Evolutionary conservation across 176 grass and related monocot species (phyloP), one percentile per base, ranked within the genome.

Genomic region (Calamus simplicifolius): DNA sequence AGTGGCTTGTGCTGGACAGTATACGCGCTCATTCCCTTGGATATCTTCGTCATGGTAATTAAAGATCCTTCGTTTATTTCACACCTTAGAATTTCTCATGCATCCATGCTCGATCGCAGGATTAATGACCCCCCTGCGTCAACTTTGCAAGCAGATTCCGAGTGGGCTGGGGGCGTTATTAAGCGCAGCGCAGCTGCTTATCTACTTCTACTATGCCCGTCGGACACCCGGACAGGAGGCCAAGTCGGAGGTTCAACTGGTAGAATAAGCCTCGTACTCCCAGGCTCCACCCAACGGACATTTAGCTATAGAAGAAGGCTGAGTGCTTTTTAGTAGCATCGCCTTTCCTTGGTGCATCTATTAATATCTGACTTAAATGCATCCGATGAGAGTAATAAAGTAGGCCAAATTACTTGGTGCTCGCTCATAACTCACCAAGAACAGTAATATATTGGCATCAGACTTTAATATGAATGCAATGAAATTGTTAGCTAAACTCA

Each of bases 11-110:
- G 81, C 73, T 95, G 85, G 89, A 85, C 85, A 18, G 18, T 69
- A 52, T 95, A 95, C 43, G 75, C 89, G 1, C 68, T 95, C 75
- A 83, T 95, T 61, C 78, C 65, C 1, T 89, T 89, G 17, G 89
- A 95, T 54, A 38, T 95, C 78, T 85, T 71, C 30, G 28, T 94
- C 14, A 66, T 71, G 58, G 84, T 93, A 19, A 23, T 23, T 23
- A 23, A 65, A 66, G 5, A 4, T 4, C 31, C 54, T 50, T 14
- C n/a, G 2, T 13, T 43, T 43, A 6, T 43, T 12, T 43, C 10
- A 43, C 7, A 43, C 35, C 0, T 1, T 8, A n/a, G 31, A 35
- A 35, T 35, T 35, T 35, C 31, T 35, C 5, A 1, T 35, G 31
- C 31, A 35, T 0, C 5, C 31, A 16, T 66, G 29, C 23, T n/a